Evolutionary conservation across 352 stramenopile species (phyloP), one percentile per base, ranked within the genome.

Genomic region (Pythium periplocum): DNA sequence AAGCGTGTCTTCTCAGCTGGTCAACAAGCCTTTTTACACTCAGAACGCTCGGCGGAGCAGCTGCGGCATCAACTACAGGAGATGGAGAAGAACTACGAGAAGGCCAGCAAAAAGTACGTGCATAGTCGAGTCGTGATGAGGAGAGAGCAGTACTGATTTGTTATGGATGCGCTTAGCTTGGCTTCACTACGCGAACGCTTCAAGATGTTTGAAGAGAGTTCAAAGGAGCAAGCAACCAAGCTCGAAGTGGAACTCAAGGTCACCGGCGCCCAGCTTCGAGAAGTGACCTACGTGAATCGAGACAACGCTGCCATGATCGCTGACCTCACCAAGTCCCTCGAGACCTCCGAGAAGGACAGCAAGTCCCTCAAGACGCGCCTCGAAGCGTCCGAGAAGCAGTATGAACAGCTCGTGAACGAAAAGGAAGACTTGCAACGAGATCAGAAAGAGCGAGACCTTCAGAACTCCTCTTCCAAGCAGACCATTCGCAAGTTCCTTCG

Each of bases 241-340:
- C 62, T 93, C 0, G 80, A 90, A 40, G 75, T 91, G n/a, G 80
- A 93, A 63, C 64, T 93, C 41, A 88, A 87, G 38, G 79, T 90
- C 9, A 73, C 76, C 6, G 78, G 62, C 26, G 73, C 80, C 0
- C 81, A 92, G 53, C 57, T 93, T 0, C 77, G 80, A 2, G 81
- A 93, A 55, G 74, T 87, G 36, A 83, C 80, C 9, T 89, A 87
- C 47, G 72, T 79, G 36, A 90, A 86, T 45, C 75, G 78, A 6
- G 82, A 90, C 55, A 88, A 91, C 40, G 66, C 79, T 3, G 65
- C 69, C 4, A 64, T 76, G 48, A 87, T 89, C 39, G 61, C 68
- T 2, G 72, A 90, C 30, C 48, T 90, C 38, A 70, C 62, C 8
- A 91, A 87, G 54, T 73, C 71, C 0, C 36, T 90, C 0, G 65